These are phyloP conservation scores for Taphrina communis DNA, from an alignment of 1,139 yeast species.

Conservation along the genomic window DNA sequence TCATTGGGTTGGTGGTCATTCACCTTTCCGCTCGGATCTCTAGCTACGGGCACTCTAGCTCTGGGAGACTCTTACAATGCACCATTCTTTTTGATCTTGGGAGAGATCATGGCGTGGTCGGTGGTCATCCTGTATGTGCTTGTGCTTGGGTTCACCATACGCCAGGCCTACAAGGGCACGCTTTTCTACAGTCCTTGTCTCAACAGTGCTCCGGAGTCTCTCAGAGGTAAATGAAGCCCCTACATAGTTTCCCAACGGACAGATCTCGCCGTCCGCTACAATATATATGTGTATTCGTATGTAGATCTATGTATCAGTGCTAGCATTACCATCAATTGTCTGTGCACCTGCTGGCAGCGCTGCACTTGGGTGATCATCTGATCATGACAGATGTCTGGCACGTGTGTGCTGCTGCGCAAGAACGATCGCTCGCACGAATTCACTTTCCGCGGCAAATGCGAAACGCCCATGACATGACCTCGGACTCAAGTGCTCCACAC, in stretches of 20 bases:
- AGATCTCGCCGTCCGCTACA: neutral
- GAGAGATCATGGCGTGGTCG: constrained; percentile 39
- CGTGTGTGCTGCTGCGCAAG: too few species aligned
- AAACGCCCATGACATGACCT: neutral
- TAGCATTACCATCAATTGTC: too few species aligned
- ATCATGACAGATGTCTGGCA: too few species aligned
- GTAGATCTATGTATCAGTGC: neutral
- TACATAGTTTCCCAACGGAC: too few species aligned
- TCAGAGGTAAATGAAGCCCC: constrained; percentile 1
- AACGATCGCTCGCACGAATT: too few species aligned
- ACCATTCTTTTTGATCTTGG: constrained; percentile 27
- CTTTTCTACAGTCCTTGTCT: constrained; percentile 35
- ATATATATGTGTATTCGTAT: too few species aligned
- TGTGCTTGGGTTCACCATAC: constrained; percentile 26
- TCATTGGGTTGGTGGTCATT: constrained; percentile 40
- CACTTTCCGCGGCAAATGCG: constrained; percentile 1
- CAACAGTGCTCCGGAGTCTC: constrained; percentile 33
- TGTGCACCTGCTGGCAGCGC: too few species aligned
- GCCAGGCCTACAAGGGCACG: constrained; percentile 34
- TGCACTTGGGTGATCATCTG: too few species aligned
- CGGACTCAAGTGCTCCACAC: neutral
- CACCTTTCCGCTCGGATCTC: constrained; percentile 34
- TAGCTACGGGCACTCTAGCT: constrained; percentile 32
- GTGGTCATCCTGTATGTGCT: constrained; percentile 28
- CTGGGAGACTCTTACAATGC: constrained; percentile 27